phyloP scores from a whole-genome alignment of 2,329 filamentous ascomycete species.

The Teratosphaeriaceae sp. region DNA sequence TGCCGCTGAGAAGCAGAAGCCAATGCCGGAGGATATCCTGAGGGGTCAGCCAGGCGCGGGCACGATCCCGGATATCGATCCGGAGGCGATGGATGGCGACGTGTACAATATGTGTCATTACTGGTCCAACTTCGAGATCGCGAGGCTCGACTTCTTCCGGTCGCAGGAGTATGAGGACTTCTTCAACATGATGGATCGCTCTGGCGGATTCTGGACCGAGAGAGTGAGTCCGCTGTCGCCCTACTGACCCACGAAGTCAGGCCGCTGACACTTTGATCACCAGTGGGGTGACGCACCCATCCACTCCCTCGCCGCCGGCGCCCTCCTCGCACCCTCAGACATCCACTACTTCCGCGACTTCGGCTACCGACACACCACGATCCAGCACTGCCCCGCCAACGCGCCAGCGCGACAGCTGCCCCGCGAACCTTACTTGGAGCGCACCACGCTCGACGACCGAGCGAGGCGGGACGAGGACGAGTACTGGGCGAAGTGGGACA shows the following conservation, averaged over 20 bases:
- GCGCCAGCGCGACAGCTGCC: constrained; percentile 81
- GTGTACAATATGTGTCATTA: constrained; percentile 99
- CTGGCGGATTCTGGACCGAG: constrained; percentile 99
- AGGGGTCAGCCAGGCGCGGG: constrained; percentile 66
- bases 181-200: constrained; percentile 97
- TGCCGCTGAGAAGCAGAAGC: constrained; percentile 58
- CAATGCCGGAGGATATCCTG: constrained; percentile 73
- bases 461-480: constrained; percentile 86
- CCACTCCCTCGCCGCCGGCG: constrained; percentile 91
- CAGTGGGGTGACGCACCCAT: constrained; percentile 99
- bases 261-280: background rate
- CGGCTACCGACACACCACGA: constrained; percentile 96
- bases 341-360: constrained; percentile 99
- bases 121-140: constrained; percentile 99
- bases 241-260: too few relatives aligned
- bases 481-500: constrained; percentile 87
- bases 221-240: constrained; percentile 54
- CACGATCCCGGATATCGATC: constrained; percentile 72
- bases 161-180: constrained; percentile 98
- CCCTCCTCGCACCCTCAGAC: constrained; percentile 70
- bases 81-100: constrained; percentile 93
- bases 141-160: constrained; percentile 87
- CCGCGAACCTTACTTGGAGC: constrained; percentile 62
- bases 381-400: constrained; percentile 96
- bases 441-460: constrained; percentile 51